Evolutionary conservation across 768 basidiomycete genomes (phyloP).

Genomic region (Galerina sulciceps): DNA sequence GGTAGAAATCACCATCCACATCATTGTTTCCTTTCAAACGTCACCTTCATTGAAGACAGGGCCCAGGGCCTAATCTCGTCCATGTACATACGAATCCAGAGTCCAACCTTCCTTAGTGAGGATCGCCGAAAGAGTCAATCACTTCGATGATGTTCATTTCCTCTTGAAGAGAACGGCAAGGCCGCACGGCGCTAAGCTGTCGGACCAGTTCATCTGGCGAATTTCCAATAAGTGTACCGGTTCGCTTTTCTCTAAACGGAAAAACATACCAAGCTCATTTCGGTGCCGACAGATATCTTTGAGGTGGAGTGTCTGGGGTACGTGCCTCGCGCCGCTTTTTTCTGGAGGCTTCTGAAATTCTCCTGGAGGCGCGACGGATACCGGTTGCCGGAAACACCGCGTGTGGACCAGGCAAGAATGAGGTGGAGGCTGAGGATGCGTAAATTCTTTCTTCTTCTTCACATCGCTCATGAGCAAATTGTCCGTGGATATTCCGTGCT

Average conservation of each 20-base stretch:
- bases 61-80: no score
- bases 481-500: constrained; percentile 3
- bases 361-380: neutral
- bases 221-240: neutral
- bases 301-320: constrained; percentile 7
- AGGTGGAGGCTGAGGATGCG: constrained; percentile 1
- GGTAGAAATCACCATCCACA: neutral
- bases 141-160: no score
- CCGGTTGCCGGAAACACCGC: constrained; percentile 5
- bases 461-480: neutral
- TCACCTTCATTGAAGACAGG: no score
- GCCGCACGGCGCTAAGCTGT: no score
- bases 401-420: neutral
- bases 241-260: neutral
- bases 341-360: neutral
- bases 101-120: no score
- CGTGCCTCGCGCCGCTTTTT: neutral
- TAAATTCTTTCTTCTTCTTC: constrained; percentile 3
- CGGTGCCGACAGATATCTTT: constrained; percentile 6
- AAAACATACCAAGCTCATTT: neutral
- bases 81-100: no score
- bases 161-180: no score
- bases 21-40: neutral
- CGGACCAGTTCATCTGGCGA: no score
- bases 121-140: no score